These are phyloP conservation scores for Larix kaempferi DNA, from an alignment of 75 land plant species.

Conservation along the genomic window DNA sequence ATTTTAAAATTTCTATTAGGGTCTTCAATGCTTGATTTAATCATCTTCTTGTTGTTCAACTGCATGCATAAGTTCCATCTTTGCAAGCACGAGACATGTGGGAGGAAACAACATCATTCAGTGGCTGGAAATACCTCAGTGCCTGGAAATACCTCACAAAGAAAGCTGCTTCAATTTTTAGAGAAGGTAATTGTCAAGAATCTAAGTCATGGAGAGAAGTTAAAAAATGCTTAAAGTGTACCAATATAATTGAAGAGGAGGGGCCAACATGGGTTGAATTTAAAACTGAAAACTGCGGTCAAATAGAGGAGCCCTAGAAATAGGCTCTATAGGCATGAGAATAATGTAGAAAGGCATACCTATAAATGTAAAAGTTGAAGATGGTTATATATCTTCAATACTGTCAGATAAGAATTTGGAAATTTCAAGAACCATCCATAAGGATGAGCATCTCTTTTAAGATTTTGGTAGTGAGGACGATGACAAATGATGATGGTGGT, in stretches of 20 bases:
- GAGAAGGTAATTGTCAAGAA: not conserved
- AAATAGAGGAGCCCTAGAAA: not conserved
- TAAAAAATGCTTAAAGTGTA: not conserved
- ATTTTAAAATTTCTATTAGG: not conserved
- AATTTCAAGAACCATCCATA: not conserved
- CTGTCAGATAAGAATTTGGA: not conserved
- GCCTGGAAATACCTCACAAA: not conserved
- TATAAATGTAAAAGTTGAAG: not conserved
- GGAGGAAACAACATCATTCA: not conserved
- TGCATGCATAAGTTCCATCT: not conserved
- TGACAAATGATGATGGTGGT: constrained; percentile 2
- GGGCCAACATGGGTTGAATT: not conserved
- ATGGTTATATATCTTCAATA: not conserved
- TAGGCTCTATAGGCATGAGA: not conserved
- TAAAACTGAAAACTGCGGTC: not conserved
- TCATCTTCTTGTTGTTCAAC: not conserved
- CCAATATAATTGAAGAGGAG: not conserved
- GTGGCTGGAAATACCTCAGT: not conserved
- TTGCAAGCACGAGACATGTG: not conserved
- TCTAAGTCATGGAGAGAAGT: not conserved
- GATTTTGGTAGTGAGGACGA: constrained; percentile 44
- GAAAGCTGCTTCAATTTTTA: not conserved
- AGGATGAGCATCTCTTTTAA: not conserved
- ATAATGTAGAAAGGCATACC: not conserved
- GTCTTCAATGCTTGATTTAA: not conserved